Conservation (phyloP, 177 flowering plant species). For the Vitis hybrid region DNA sequence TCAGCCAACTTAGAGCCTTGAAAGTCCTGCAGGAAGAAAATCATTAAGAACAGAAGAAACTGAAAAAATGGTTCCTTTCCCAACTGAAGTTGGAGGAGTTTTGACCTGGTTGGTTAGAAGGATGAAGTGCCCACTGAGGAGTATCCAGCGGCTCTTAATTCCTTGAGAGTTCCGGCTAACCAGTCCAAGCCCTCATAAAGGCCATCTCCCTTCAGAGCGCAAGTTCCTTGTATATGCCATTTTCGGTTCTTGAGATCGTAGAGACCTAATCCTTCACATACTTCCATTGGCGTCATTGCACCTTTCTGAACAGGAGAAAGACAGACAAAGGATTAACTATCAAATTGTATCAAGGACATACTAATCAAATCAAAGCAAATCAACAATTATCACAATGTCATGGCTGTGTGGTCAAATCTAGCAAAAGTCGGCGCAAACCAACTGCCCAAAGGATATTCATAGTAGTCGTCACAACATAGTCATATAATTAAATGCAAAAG, state of each 20-base stretch:
- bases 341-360: too few relatives aligned
- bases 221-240: conserved; percentile 98
- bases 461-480: too few relatives aligned
- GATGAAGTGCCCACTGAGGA: conserved; percentile 63
- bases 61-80: too few relatives aligned
- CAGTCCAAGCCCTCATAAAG: conserved; percentile 97
- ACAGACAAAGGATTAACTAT: not conserved
- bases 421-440: too few relatives aligned
- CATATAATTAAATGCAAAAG: too few relatives aligned
- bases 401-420: too few relatives aligned
- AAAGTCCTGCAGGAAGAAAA: too few relatives aligned
- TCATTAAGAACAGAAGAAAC: too few relatives aligned
- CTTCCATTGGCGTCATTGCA: conserved; percentile 95
- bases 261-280: conserved; percentile 87
- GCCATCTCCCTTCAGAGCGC: conserved; percentile 92
- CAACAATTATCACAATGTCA: too few relatives aligned
- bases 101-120: conserved; percentile 26
- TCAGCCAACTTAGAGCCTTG: too few relatives aligned
- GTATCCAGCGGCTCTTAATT: conserved; percentile 66
- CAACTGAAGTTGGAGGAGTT: not conserved
- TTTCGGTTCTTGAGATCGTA: conserved; percentile 79
- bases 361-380: too few relatives aligned
- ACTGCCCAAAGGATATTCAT: too few relatives aligned
- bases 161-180: conserved; percentile 83
- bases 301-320: conserved; percentile 59